Evolutionary conservation across 371 early-diverging fungal species (phyloP), one percentile per base, ranked within the genome.

Genomic region (Haplosporangium sp.): DNA sequence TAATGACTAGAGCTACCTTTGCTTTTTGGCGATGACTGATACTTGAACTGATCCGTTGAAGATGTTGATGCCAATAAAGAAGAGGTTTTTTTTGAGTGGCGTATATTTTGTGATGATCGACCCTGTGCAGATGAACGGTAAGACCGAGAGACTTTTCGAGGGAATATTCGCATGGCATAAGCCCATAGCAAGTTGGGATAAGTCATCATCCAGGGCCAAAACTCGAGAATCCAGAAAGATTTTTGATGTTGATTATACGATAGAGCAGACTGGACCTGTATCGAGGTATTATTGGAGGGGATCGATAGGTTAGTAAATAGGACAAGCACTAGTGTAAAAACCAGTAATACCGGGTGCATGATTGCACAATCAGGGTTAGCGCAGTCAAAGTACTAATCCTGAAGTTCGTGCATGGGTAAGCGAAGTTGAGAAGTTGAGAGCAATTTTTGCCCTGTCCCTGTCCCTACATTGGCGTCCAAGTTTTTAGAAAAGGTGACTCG

Each of bases 111-210:
- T 15, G 39, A 40, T 44, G 76, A 69, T 17, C 75, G 61, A n/a
- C 35, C 44, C 55, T 55, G 75, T 4, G 69, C 52, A 35, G 74
- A 63, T 19, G 63, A 64, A 15, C 63, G 34, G 17, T 50, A 55
- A 17, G 77, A 69, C 2, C 77, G 77, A 42, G 69, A 58, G 66
- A 77, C 61, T 56, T 65, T 77, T 73, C 77, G 72, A 37, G 77
- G 73, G 19, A 72, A 62, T 20, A 77, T 48, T 48, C 69, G 65
- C 7, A 48, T 48, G 17, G 66, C 11, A 39, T 55, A 69, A 6
- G 34, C 34, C 73, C 72, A 72, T n/a, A 72, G 56, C 4, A 39
- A 15, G 7, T 44, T 55, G 0, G 68, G 77, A n/a, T 60, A 71
- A 17, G 67, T 64, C 61, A 72, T 47, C 13, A 69, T 17, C 72